Evolutionary conservation across 116 monocot genomes (phyloP).

Genomic region (Trichopus zeylanicus): DNA sequence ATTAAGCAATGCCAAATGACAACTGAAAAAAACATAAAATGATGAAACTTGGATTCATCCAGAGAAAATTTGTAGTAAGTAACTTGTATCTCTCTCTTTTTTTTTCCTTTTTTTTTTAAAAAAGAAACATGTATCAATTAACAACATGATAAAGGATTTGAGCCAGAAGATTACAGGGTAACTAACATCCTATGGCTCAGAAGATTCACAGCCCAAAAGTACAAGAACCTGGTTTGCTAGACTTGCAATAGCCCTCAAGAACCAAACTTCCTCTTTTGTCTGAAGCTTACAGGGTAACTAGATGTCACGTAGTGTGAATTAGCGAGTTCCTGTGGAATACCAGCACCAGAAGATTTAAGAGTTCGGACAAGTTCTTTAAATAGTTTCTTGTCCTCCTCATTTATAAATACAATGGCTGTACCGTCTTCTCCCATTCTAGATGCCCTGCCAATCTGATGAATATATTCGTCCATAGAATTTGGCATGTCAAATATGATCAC

Average conservation of each 20-base stretch:
- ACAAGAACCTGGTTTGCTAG: neutral
- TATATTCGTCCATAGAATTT: conserved; percentile 64
- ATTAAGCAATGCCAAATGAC: too few relatives aligned
- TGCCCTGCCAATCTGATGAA: conserved; percentile 88
- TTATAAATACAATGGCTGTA: conserved; percentile 58
- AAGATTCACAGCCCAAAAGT: neutral
- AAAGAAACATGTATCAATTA: too few relatives aligned
- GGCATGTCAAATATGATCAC: conserved; percentile 92
- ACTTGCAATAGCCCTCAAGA: neutral
- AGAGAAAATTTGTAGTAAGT: too few relatives aligned
- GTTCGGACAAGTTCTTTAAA: conserved; percentile 57
- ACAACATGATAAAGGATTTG: too few relatives aligned
- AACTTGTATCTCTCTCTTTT: too few relatives aligned
- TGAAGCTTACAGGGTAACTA: conserved; percentile 4
- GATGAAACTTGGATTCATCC: too few relatives aligned
- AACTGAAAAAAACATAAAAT: too few relatives aligned
- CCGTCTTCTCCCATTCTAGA: conserved; percentile 83
- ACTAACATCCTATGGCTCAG: neutral
- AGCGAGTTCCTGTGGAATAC: conserved; percentile 61
- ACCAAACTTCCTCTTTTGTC: conserved; percentile 30
- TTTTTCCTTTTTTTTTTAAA: too few relatives aligned
- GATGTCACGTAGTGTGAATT: conserved; percentile 24
- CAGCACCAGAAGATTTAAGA: conserved; percentile 55
- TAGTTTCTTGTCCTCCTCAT: conserved; percentile 68
- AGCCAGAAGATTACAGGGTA: too few relatives aligned